Base-by-base conservation (phyloP, 2,329 filamentous ascomycete species). In the Botrytis tulipae region DNA sequence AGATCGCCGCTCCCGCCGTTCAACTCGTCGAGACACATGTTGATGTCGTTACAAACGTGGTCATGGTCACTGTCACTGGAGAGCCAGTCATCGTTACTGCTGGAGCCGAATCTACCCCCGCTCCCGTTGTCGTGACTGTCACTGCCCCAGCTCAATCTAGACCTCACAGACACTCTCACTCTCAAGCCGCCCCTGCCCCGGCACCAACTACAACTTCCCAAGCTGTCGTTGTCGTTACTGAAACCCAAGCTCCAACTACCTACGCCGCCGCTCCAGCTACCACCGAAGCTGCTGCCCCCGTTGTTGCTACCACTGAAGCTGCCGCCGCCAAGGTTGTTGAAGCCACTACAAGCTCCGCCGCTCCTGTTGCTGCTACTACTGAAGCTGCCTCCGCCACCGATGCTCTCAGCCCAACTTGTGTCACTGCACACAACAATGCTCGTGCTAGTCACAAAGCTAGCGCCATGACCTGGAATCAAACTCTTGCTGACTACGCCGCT, bases 361-460 rank as follows among this genome's bases (percentile, higher is more conserved):
- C 66, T 29, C 35, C 72, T 14, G 67, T 48, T 48, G 57, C 10
- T n/a, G 16, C 46, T 20, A 65, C 73, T 51, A 40, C 74, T 29
- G 59, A 73, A 20, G 62, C 48, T 51, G 59, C 75, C 46, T 46
- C 77, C 48, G 67, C 72, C 73, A 48, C 68, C 74, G 4, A 74
- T 73, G 66, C 65, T 73, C 37, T 63, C 32, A 71, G 2, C 20
- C 70, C 77, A 66, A 73, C 78, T 70, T 63, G 74, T 65, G 68
- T 75, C 46, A 32, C 74, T 62, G 71, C 72, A 81, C 96, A 98
- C 90, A 98, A 98, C 85, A 80, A 91, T 71, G 93, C 96, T 84
- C 95, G 96, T 76, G 82, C 86, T 80, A 97, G 96, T 85, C 94
- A 98, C 87, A 91, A 91, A 29, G 90, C 89, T 51, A 80, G 83